A percentile compares a stretch with the other conserved stretches of the same genome.
These are phyloP conservation scores for Xylaria sp. DNA, from an alignment of 2,329 filamentous ascomycete genomes.

Conservation along the genomic window DNA sequence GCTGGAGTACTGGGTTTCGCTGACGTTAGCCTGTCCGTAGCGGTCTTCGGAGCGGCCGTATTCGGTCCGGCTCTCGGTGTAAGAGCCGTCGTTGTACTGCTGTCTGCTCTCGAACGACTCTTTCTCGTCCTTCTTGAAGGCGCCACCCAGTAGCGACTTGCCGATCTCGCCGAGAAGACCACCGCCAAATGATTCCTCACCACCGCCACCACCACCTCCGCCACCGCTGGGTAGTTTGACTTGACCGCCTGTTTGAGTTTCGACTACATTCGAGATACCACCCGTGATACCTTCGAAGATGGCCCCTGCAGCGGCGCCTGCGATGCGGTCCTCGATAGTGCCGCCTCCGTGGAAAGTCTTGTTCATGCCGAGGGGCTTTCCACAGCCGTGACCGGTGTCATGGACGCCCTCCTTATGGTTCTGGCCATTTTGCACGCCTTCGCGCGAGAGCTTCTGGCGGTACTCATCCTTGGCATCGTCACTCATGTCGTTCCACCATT, in stretches of 20 bases:
- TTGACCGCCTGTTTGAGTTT: conserved; percentile 51
- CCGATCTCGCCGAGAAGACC: conserved; percentile 74
- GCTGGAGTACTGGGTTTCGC: conserved; percentile 61
- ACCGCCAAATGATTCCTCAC: conserved; percentile 68
- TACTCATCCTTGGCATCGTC: conserved; percentile 69
- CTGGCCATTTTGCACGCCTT: conserved; percentile 75
- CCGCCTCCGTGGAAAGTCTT: conserved; percentile 62
- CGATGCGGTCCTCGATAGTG: conserved; percentile 62
- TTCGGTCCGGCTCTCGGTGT: conserved; percentile 65
- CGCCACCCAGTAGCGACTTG: conserved; percentile 67
- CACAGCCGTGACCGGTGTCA: conserved; percentile 84
- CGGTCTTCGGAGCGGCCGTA: conserved; percentile 62
- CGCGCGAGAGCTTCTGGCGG: conserved; percentile 75
- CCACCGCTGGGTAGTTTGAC: conserved; percentile 31
- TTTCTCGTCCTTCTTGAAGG: conserved; percentile 61
- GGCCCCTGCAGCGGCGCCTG: conserved; percentile 59
- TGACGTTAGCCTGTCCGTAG: conserved; percentile 66
- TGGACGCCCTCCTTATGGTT: conserved; percentile 89
- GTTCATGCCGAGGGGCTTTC: conserved; percentile 77
- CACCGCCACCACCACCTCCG: conserved; percentile 30
- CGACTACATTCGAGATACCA: conserved; percentile 53
- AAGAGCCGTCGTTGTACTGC: conserved; percentile 64
- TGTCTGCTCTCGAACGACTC: conserved; percentile 59
- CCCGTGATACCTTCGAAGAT: conserved; percentile 65
- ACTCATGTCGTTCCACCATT: conserved; percentile 79